Conservation (phyloP, 2,329 filamentous ascomycete genomes). For the Apiospora hydei region DNA sequence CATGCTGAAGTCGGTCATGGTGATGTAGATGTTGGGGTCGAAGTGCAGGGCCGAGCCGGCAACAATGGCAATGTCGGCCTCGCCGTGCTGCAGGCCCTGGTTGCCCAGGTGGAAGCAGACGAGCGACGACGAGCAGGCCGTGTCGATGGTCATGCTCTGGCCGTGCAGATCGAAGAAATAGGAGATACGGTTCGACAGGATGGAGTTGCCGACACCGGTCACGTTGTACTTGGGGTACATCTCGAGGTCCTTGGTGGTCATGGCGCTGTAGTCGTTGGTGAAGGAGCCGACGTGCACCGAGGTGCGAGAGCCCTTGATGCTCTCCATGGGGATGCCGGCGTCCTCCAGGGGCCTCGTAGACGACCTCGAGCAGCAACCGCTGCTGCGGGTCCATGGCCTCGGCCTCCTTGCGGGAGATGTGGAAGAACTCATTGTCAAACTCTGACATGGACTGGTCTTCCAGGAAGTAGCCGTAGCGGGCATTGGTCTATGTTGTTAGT, state of each 20-base stretch:
- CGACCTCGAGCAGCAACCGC: constrained; percentile 6
- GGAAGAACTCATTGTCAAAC: constrained; percentile 11
- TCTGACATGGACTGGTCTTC: neutral
- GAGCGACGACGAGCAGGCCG: constrained; percentile 24
- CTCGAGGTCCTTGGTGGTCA: constrained; percentile 19
- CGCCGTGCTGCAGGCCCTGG: constrained; percentile 23
- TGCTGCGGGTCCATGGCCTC: constrained; percentile 19
- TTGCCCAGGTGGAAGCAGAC: constrained; percentile 23
- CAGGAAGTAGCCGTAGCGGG: neutral
- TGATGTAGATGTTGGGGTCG: constrained; percentile 43
- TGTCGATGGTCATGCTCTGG: constrained; percentile 25
- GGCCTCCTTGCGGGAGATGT: neutral
- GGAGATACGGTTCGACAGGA: constrained; percentile 26
- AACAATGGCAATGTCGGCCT: constrained; percentile 16
- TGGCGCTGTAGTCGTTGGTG: constrained; percentile 9
- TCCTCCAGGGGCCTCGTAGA: constrained; percentile 2
- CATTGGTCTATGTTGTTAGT: neutral
- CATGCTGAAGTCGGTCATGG: constrained; percentile 62
- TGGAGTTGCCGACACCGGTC: constrained; percentile 17
- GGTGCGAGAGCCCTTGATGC: neutral
- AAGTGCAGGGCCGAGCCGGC: constrained; percentile 19
- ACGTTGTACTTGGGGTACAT: constrained; percentile 19
- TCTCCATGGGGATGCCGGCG: neutral
- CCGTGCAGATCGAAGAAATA: constrained; percentile 27
- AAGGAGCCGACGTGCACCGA: constrained; percentile 9